A percentile compares a stretch with the other conserved stretches of the same genome.
These are phyloP conservation scores for Malus domestica DNA, from an alignment of 306 rosid species.

Conservation along the genomic window DNA sequence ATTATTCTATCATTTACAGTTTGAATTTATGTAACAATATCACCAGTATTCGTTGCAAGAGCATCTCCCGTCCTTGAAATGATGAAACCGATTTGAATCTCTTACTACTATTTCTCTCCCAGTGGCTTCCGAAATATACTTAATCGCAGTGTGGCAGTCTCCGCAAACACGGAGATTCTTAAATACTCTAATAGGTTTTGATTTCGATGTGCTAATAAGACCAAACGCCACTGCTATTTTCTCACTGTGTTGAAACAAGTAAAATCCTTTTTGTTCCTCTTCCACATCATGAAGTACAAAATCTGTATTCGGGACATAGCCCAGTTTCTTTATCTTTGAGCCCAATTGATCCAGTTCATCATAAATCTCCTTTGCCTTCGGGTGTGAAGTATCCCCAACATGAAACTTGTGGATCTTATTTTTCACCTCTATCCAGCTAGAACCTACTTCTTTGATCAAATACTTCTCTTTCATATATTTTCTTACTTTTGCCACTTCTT, in stretches of 20 bases:
- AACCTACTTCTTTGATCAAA: conserved; percentile 19
- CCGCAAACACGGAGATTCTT: conserved; percentile 25
- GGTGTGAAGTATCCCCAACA: conserved; percentile 20
- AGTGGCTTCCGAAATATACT: conserved; percentile 12
- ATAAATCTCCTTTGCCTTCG: conserved; percentile 9
- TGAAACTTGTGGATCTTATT: conserved; percentile 16
- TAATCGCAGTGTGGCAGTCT: conserved; percentile 20
- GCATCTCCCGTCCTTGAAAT: conserved; percentile 12
- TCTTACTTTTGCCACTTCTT: conserved; percentile 13
- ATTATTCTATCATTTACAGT: background rate
- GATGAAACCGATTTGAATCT: conserved; percentile 26
- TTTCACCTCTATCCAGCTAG: conserved; percentile 19
- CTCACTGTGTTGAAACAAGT: conserved; percentile 27
- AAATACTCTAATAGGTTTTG: conserved; percentile 11
- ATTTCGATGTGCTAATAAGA: conserved; percentile 10
- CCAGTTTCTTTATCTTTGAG: conserved; percentile 10
- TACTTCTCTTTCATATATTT: conserved; percentile 18
- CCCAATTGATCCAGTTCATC: conserved; percentile 9
- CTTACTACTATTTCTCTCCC: conserved; percentile 25
- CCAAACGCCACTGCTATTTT: conserved; percentile 23
- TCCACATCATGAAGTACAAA: conserved; percentile 19
- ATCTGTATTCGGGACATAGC: conserved; percentile 19
- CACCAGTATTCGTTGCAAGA: conserved; percentile 26
- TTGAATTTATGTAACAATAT: background rate
- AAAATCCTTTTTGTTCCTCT: conserved; percentile 8